Base-by-base conservation (phyloP, 139 green algal genomes). In the Chlamydomonas sp. region DNA sequence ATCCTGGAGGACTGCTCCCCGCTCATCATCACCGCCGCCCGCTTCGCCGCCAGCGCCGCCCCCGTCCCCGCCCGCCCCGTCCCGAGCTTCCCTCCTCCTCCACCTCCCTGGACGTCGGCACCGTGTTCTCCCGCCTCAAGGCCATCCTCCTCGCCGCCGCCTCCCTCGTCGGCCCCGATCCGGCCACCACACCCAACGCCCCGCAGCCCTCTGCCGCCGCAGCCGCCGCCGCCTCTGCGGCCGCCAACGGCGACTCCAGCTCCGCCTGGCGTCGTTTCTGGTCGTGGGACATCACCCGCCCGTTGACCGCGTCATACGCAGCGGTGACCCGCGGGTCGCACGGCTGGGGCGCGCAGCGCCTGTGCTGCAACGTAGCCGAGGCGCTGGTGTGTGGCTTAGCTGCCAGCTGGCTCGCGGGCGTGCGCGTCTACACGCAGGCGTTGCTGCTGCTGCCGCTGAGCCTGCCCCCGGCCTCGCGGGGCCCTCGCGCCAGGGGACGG, bases 391-490 rank as follows among this genome's bases (percentile, higher is more conserved):
- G 75, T 20, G 73, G 76, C 77, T 75, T 92, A 72, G 89, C 84
- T 0, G 78, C 79, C 12, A 75, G 31, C 73, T 85, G 82, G 58
- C 62, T 71, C 57, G 67, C 84, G 1, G 89, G 79, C 9, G 63
- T 73, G 31, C 59, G 6, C 6, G 63, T 59, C 10, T 84, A 89
- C 75, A 79, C 69, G 73, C 74, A 75, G 16, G 72, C 84, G 60
- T 72, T 92, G 84, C 79, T 92, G 89, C 83, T 92, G 84, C 89
- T 92, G 73, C 89, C 89, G 12, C 71, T 79, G 62, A 68, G 77
- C 58, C 61, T 74, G 5, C 66, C 72, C 77, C 66, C 18, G 57
- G 1, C 57, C 1, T 20, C 59, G 10, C 77, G 18, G 75, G 86
- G 80, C 88, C 73, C 15, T 3, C 67, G 31, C 72, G 79, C 49